Percentiles rank a stretch among this genome's conserved stretches.
Evolutionary conservation across 1,139 yeast species (phyloP).

Genomic region (Taphrina wiesneri): DNA sequence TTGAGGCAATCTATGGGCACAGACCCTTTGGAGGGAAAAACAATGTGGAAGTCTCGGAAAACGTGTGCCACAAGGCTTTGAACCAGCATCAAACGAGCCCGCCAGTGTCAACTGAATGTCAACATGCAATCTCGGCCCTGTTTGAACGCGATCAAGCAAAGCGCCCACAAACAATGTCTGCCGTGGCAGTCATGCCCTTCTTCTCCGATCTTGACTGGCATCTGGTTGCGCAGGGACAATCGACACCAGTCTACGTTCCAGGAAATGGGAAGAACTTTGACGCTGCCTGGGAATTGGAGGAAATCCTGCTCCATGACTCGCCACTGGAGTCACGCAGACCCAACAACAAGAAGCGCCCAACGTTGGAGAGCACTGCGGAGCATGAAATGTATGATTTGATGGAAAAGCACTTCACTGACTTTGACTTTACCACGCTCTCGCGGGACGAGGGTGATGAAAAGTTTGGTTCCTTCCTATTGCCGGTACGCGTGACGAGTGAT

Average conservation of each 20-base stretch:
- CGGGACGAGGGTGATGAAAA: background rate
- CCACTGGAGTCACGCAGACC: conserved; percentile 34
- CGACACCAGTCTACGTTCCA: conserved; percentile 38
- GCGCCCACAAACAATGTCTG: conserved; percentile 35
- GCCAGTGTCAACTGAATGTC: conserved; percentile 41
- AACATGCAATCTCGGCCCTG: conserved; percentile 41
- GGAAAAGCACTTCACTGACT: conserved; percentile 20
- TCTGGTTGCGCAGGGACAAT: conserved; percentile 31
- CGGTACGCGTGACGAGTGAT: background rate
- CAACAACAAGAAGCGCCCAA: background rate
- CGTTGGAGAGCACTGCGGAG: background rate
- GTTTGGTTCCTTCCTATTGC: background rate
- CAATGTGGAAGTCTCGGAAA: conserved; percentile 29
- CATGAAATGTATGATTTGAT: conserved; percentile 25
- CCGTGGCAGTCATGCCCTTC: conserved; percentile 35
- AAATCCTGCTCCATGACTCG: conserved; percentile 37
- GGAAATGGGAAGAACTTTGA: conserved; percentile 36
- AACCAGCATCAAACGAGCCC: conserved; percentile 39
- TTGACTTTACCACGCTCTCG: conserved; percentile 4
- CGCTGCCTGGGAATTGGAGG: conserved; percentile 39
- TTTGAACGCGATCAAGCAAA: conserved; percentile 36
- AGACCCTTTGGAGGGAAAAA: conserved; percentile 37
- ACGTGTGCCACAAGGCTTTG: conserved; percentile 7
- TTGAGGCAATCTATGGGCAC: conserved; percentile 71
- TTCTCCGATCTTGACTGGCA: conserved; percentile 32